Percentiles rank a stretch among this genome's conserved stretches.
Evolutionary conservation across 371 early-diverging fungal genomes (phyloP).

Genomic region (Circinella minor): DNA sequence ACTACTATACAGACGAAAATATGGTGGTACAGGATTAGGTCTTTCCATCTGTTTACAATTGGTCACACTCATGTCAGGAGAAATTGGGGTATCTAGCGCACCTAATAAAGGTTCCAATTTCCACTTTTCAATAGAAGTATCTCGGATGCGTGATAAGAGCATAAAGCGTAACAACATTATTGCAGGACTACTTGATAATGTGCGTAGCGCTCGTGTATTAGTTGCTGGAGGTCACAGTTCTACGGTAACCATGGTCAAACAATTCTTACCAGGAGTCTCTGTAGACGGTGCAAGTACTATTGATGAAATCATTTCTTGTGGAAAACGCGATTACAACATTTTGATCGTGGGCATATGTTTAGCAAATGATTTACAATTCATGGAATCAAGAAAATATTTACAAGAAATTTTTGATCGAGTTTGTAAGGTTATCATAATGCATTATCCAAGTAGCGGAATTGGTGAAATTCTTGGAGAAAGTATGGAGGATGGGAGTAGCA

Average conservation of each 20-base stretch:
- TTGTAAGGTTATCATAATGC: constrained; percentile 35
- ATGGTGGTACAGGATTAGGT: constrained; percentile 70
- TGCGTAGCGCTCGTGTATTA: constrained; percentile 35
- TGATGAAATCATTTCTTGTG: constrained; percentile 20
- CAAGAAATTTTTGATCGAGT: constrained; percentile 18
- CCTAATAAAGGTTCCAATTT: constrained; percentile 63
- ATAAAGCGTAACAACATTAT: constrained; percentile 26
- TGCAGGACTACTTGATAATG: constrained; percentile 17
- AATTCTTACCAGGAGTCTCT: constrained; percentile 27
- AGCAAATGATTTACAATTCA: constrained; percentile 17
- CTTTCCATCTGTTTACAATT: constrained; percentile 61
- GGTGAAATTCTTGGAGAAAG: constrained; percentile 1
- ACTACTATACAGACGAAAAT: constrained; percentile 43
- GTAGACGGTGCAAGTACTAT: constrained; percentile 33
- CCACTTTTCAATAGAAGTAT: constrained; percentile 48
- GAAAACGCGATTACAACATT: constrained; percentile 28
- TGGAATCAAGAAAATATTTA: not conserved
- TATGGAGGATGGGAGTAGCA: constrained; percentile 17
- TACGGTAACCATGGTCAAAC: constrained; percentile 37
- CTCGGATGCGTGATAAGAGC: constrained; percentile 37
- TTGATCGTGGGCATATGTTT: constrained; percentile 41
- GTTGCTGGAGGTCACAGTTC: constrained; percentile 36
- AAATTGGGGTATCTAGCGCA: constrained; percentile 52
- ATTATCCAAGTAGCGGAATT: constrained; percentile 44
- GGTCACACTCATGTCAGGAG: constrained; percentile 60